Conservation (phyloP, 306 rosid species). For the Gleditsia sinensis region DNA sequence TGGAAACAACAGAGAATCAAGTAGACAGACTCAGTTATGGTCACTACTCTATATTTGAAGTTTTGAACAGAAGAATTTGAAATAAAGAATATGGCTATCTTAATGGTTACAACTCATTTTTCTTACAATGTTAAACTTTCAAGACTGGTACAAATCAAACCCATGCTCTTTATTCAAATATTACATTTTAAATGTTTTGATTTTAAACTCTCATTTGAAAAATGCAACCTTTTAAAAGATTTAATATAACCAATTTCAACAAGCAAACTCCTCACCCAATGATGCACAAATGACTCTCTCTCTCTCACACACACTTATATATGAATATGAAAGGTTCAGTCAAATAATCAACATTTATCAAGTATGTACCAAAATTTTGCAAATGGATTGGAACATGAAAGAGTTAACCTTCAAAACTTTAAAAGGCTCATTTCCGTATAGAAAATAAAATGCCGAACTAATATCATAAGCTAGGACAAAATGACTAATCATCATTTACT, state of each 20-base stretch:
- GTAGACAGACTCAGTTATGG: background rate
- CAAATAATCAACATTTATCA: conserved; percentile 29
- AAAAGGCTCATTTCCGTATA: conserved; percentile 15
- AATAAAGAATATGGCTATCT: background rate
- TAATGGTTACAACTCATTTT: background rate
- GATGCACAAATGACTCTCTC: background rate
- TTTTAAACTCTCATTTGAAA: conserved; percentile 1
- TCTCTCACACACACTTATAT: background rate
- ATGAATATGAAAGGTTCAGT: conserved; percentile 4
- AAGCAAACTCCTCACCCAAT: background rate
- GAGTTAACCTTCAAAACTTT: conserved; percentile 12
- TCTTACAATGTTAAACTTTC: background rate
- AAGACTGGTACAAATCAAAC: background rate
- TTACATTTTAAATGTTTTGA: background rate
- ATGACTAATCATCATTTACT: conserved; percentile 17
- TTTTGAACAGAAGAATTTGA: conserved; percentile 9
- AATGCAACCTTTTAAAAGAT: conserved; percentile 11
- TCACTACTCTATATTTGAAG: conserved; percentile 15
- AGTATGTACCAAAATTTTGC: conserved; percentile 14
- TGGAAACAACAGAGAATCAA: background rate
- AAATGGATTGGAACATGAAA: conserved; percentile 21
- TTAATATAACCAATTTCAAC: background rate
- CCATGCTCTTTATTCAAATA: background rate
- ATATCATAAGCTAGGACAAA: conserved; percentile 29
- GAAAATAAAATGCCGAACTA: conserved; percentile 19